Percentiles rank a stretch among this genome's conserved stretches.
These are phyloP conservation scores for Saccharomyces hybrid DNA, from an alignment of 1,139 yeast genomes.

Conservation along the genomic window DNA sequence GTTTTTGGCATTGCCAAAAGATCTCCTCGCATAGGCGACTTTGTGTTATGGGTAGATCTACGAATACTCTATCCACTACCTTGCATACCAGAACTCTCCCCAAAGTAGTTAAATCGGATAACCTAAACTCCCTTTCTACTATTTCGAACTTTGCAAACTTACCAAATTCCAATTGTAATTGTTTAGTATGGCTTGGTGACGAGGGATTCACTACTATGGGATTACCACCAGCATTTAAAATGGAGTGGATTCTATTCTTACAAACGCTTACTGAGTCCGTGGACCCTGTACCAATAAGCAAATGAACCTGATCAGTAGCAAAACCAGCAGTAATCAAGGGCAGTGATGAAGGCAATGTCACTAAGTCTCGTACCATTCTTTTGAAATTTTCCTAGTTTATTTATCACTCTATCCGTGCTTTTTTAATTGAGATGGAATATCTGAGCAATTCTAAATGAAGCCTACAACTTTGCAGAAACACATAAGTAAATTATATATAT, in stretches of 20 bases:
- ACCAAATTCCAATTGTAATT: slow-evolving; percentile 15
- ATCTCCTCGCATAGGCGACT: slow-evolving; percentile 36
- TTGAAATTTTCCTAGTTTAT: neutral
- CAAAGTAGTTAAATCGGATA: slow-evolving; percentile 41
- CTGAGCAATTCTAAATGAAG: neutral
- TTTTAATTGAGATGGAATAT: neutral
- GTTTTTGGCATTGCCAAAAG: slow-evolving; percentile 43
- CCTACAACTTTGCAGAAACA: neutral
- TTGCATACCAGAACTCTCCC: slow-evolving; percentile 60
- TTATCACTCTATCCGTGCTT: neutral
- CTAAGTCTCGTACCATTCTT: neutral
- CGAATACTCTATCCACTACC: slow-evolving; percentile 71
- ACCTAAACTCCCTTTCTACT: slow-evolving; percentile 35
- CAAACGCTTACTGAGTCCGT: slow-evolving; percentile 38
- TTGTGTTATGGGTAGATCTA: slow-evolving; percentile 38
- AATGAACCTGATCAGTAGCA: slow-evolving; percentile 47
- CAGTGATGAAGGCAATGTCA: neutral
- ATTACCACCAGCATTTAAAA: slow-evolving; percentile 50
- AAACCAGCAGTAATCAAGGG: slow-evolving; percentile 35
- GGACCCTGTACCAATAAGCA: slow-evolving; percentile 48
- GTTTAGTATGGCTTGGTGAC: slow-evolving; percentile 14
- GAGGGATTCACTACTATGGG: slow-evolving; percentile 42
- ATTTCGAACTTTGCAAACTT: slow-evolving; percentile 26
- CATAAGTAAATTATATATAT: neutral
- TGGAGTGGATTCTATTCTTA: slow-evolving; percentile 42